Evolutionary conservation across 2,329 filamentous ascomycete species (phyloP), one percentile per base, ranked within the genome.

Genomic region (Graphium sp.): DNA sequence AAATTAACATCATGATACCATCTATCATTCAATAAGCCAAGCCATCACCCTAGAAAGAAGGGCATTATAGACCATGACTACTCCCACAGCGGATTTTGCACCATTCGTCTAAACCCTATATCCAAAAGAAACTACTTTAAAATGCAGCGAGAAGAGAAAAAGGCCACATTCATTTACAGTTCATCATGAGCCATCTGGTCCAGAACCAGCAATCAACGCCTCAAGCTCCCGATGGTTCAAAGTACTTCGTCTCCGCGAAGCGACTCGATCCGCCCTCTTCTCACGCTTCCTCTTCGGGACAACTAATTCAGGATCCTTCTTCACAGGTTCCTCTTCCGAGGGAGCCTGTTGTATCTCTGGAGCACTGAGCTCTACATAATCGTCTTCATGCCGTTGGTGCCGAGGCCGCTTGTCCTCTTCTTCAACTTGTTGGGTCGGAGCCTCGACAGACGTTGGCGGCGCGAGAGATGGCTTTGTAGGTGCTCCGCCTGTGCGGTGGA

Each of bases 201-300:
- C 37, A n/a, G n/a, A n/a, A 5, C 61, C 61, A 3, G 52, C 39
- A 29, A 75, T 74, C 44, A 80, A 45, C 24, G 63, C 69, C 50
- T 79, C 66, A 43, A 85, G 50, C 49, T 87, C 80, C 59, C 75
- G 76, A 4, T 76, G 72, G 41, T 68, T 83, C 18, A 87, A 53
- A 13, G 79, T 85, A 42, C 76, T 83, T 46, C 80, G 64, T 43
- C 79, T 61, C 43, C 77, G 58, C 34, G 64, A 74, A 3, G 69
- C 59, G 7, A 47, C 56, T 54, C 55, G 74, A 47, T 45, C 71
- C 41, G 48, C 58, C 45, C 53, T 63, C 46, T 50, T 56, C 41
- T 57, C 67, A 23, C 62, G 53, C 44, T 66, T 66, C 18, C 62
- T 55, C 46, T 58, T 58, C 26, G 48, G 43, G 4, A 49, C 46